Evolutionary conservation across 2,329 filamentous ascomycete species (phyloP).

Genomic region (Xylariomycetidae sp.): DNA sequence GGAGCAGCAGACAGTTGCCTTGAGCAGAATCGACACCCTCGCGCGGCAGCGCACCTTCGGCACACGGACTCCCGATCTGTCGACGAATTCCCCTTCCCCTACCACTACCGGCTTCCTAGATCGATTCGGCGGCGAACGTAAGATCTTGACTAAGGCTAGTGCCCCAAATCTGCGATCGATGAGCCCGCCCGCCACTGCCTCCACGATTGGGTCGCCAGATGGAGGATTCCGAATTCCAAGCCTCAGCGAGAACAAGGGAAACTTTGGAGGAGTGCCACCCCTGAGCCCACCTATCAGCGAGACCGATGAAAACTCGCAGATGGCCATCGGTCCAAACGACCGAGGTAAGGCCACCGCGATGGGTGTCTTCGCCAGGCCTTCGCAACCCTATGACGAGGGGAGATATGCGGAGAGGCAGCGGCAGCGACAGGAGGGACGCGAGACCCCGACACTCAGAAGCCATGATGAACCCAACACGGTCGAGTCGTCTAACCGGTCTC

Average conservation of each 20-base stretch:
- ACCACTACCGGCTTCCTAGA: slow-evolving; percentile 37
- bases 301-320: slow-evolving; percentile 55
- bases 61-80: slow-evolving; percentile 44
- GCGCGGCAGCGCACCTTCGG: slow-evolving; percentile 54
- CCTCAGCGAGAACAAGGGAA: slow-evolving; percentile 31
- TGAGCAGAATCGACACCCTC: slow-evolving; percentile 75
- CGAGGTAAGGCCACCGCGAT: slow-evolving; percentile 36
- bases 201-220: slow-evolving; percentile 31
- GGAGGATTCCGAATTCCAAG: slow-evolving; percentile 26
- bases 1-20: slow-evolving; percentile 69
- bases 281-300: slow-evolving; percentile 69
- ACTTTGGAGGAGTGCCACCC: slow-evolving; percentile 39
- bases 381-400: slow-evolving; percentile 73
- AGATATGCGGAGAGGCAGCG: slow-evolving; percentile 78
- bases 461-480: slow-evolving; percentile 42
- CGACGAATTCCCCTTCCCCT: slow-evolving; percentile 40
- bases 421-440: slow-evolving; percentile 71
- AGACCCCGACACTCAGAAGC: slow-evolving; percentile 46
- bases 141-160: slow-evolving; percentile 52
- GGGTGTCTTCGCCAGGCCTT: slow-evolving; percentile 56
- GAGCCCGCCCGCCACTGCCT: slow-evolving; percentile 39
- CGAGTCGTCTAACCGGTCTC: slow-evolving; percentile 34
- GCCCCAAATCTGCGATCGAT: slow-evolving; percentile 61
- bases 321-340: slow-evolving; percentile 69
- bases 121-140: slow-evolving; percentile 38